Evolutionary conservation across 2,329 filamentous ascomycete species (phyloP).

Genomic region (Aspergillus persii): DNA sequence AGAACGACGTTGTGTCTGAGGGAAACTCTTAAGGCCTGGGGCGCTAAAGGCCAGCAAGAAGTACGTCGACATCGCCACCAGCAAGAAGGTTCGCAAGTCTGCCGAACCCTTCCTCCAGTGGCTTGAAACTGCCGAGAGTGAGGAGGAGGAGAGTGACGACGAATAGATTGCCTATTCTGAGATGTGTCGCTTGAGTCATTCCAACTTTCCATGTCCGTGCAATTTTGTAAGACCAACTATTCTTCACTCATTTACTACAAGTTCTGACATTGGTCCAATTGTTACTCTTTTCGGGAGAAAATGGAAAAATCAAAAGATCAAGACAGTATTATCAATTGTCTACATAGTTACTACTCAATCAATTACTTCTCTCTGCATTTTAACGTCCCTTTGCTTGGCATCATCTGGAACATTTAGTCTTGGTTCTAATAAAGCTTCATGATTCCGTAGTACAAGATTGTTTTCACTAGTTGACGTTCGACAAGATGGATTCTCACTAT

Average conservation of each 20-base stretch:
- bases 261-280: no score
- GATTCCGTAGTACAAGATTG: no score
- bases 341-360: conserved; percentile 3
- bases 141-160: conserved; percentile 54
- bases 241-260: conserved; percentile 8
- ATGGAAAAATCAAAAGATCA: background rate
- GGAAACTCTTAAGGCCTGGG: conserved; percentile 87
- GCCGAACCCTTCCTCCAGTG: conserved; percentile 92
- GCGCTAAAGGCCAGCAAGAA: conserved; percentile 97
- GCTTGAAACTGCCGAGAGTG: conserved; percentile 79
- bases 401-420: background rate
- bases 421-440: background rate
- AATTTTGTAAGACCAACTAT: conserved; percentile 8
- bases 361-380: conserved; percentile 4
- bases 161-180: conserved; percentile 40
- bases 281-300: background rate
- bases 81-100: conserved; percentile 93
- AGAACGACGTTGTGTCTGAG: conserved; percentile 84
- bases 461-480: no score
- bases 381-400: background rate
- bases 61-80: conserved; percentile 84
- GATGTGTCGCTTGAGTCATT: background rate
- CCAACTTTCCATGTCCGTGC: conserved; percentile 9
- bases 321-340: conserved; percentile 1
- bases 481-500: no score